Base-by-base conservation (phyloP, 2,329 filamentous ascomycete genomes). In the Cryphonectria naterciae region DNA sequence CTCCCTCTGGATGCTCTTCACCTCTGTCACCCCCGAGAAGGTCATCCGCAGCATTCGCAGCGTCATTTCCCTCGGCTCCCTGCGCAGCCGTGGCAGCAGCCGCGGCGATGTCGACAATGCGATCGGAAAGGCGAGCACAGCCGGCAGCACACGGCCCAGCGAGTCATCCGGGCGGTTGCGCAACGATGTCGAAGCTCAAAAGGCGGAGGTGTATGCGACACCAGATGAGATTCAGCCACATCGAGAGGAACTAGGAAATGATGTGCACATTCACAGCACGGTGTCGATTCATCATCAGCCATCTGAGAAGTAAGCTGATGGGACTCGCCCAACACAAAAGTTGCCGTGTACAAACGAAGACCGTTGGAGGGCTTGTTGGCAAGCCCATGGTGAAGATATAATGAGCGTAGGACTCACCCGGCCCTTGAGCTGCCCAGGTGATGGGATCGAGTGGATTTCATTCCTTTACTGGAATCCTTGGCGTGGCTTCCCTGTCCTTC, bases 21-120 rank as follows among this genome's bases (percentile, higher is more conserved):
- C 54, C 8, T 66, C 68, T 13, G 35, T 72, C 5, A 65, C 68
- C 7, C 72, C 72, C 15, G 72, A 73, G 39, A 68, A 67, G 35
- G n/a, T 72, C n/a, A 52, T 70, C 35, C 70, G 68, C 35, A 72
- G 70, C 41, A 66, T 73, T 41, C 68, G 68, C 46, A 73, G 72
- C 52, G 68, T 70, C 13, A 41, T 73, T 1, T 73, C 72, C 13
- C 54, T 73, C 8, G 65, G 61, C 22, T 73, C 72, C 4, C 28
- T 69, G 35, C 67, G 61, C 49, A 69, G 67, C n/a, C 35, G 65
- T 49, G 49, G 65, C 65, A 56, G 49, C 65, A 62, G 46, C 46
- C 46, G 46, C 11, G 52, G n/a, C 52, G 52, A 56, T 10, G 52
- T 25, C 52, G 52, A 56, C n/a, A 56, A 28, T 28, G 25, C 63